A percentile compares a stretch with the other conserved stretches of the same genome.
Evolutionary conservation across 2,329 filamentous ascomycete genomes (phyloP).

Genomic region (Colletotrichum gloeosporioides): DNA sequence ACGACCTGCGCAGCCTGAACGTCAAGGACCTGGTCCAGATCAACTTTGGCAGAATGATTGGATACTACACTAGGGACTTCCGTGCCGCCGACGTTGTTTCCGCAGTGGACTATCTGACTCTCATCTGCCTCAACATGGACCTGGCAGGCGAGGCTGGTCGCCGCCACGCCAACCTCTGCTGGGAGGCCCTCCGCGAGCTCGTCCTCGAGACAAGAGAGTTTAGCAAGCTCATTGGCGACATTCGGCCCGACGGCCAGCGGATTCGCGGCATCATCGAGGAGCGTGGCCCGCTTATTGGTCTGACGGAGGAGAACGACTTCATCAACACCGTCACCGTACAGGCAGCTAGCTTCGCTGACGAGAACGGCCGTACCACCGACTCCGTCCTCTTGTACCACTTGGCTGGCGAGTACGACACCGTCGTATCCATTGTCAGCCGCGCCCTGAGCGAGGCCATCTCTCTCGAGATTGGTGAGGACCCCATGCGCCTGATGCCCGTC

Average conservation of each 20-base stretch:
- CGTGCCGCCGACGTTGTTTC: slow-evolving; percentile 86
- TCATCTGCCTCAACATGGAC: slow-evolving; percentile 93
- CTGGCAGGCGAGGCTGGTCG: slow-evolving; percentile 75
- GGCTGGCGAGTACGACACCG: slow-evolving; percentile 92
- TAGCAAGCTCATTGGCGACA: slow-evolving; percentile 90
- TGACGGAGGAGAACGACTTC: slow-evolving; percentile 82
- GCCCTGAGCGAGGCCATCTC: slow-evolving; percentile 89
- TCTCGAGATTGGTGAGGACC: slow-evolving; percentile 82
- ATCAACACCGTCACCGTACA: slow-evolving; percentile 91
- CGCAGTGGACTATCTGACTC: slow-evolving; percentile 88
- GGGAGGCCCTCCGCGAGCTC: slow-evolving; percentile 90
- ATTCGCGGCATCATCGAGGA: slow-evolving; percentile 89
- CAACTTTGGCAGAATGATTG: slow-evolving; percentile 92
- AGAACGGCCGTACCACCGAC: slow-evolving; percentile 91
- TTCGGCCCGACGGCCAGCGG: slow-evolving; percentile 82
- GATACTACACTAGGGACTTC: slow-evolving; percentile 96
- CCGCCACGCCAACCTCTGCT: slow-evolving; percentile 82
- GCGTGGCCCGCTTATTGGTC: slow-evolving; percentile 79
- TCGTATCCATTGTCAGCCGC: slow-evolving; percentile 88
- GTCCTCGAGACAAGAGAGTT: slow-evolving; percentile 98
- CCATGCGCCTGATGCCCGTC: slow-evolving; percentile 78
- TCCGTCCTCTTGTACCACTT: slow-evolving; percentile 94
- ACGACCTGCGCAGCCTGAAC: slow-evolving; percentile 72
- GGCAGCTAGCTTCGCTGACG: slow-evolving; percentile 90
- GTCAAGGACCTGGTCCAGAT: slow-evolving; percentile 78